Conservation (phyloP, 139 green algal genomes). For the Eudorina sp. region DNA sequence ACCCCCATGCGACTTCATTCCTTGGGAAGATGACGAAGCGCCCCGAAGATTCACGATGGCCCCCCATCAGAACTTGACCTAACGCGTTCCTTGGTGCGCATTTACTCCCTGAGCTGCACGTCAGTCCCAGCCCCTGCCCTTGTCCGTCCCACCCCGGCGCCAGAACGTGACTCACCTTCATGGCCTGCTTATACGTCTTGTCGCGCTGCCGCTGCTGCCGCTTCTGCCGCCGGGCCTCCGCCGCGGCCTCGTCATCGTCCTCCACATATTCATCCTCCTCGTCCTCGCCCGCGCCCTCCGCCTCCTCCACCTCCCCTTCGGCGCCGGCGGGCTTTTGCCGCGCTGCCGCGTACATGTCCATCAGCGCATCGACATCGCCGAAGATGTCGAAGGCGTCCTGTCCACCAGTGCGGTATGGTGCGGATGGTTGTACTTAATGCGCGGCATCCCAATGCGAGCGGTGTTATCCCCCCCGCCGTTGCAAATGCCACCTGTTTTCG, state of each 20-base stretch:
- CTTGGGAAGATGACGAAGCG: no score
- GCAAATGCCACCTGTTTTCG: no score
- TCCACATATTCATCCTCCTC: slow-evolving; percentile 58
- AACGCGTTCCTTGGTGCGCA: background rate
- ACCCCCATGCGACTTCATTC: no score
- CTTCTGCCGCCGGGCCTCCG: slow-evolving; percentile 54
- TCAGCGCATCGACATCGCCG: slow-evolving; percentile 78
- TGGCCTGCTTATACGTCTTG: slow-evolving; percentile 42
- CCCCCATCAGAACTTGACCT: no score
- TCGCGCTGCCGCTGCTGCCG: slow-evolving; percentile 42
- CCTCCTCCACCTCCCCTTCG: slow-evolving; percentile 50
- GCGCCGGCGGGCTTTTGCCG: background rate
- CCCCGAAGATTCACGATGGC: no score
- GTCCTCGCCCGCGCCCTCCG: slow-evolving; percentile 43
- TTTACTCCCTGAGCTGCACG: background rate
- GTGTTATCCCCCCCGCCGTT: no score
- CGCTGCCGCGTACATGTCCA: slow-evolving; percentile 69
- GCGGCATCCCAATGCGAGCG: no score
- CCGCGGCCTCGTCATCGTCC: slow-evolving; percentile 66
- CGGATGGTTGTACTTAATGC: no score
- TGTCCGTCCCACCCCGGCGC: background rate
- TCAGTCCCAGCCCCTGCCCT: background rate
- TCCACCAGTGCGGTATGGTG: no score
- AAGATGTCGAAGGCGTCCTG: slow-evolving; percentile 92
- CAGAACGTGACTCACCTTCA: slow-evolving; percentile 21